Conservation (phyloP, 805 yeast species). For the Ogataea ramenticola region DNA sequence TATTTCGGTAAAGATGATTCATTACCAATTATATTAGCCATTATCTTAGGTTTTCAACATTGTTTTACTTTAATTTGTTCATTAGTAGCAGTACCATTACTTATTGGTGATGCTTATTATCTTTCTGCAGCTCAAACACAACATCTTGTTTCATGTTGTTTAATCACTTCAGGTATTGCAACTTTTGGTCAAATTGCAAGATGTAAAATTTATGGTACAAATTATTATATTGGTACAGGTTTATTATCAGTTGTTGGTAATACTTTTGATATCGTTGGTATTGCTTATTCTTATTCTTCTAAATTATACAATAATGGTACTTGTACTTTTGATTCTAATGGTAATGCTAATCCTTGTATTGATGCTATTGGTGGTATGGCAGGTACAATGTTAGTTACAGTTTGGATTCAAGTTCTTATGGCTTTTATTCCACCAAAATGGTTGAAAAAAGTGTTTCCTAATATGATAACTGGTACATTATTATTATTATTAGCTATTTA, state of each 20-base stretch:
- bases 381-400: conserved; percentile 63
- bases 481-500: conserved; percentile 67
- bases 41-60: conserved; percentile 72
- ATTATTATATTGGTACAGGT: conserved; percentile 72
- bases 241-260: conserved; percentile 77
- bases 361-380: conserved; percentile 72
- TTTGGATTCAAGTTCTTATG: conserved; percentile 54
- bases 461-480: conserved; percentile 79
- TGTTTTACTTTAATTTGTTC: conserved; percentile 79
- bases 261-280: conserved; percentile 69
- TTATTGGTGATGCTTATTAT: conserved; percentile 53
- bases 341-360: conserved; percentile 62
- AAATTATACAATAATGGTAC: conserved; percentile 58
- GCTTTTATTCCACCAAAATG: conserved; percentile 63
- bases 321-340: conserved; percentile 52
- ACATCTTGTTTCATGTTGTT: conserved; percentile 56
- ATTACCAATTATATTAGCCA: conserved; percentile 63
- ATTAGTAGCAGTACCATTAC: conserved; percentile 67
- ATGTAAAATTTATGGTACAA: conserved; percentile 57
- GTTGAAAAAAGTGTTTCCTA: conserved; percentile 65
- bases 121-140: conserved; percentile 39
- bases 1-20: conserved; percentile 66
- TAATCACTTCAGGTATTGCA: conserved; percentile 57
- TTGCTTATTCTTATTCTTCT: conserved; percentile 59
- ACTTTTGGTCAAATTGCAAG: conserved; percentile 65